Base-by-base conservation (phyloP, 2,329 filamentous ascomycete species). In the Colletotrichum musicola region DNA sequence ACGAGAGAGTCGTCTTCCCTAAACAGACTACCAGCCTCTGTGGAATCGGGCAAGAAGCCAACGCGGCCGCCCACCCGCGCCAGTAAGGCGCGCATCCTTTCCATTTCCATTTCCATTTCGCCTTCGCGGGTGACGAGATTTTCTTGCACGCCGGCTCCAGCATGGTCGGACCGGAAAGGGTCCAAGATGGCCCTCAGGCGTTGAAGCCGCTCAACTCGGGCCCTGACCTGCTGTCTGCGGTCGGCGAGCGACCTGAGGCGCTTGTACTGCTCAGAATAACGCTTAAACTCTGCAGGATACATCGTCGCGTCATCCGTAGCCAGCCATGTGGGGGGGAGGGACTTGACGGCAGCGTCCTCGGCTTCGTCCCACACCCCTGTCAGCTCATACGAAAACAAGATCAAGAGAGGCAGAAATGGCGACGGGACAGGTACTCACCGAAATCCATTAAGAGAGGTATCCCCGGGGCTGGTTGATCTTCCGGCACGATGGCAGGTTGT, bases 101-200 rank as follows among this genome's bases (percentile, higher is more conserved):
- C 87, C 62, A 94, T 80, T 78, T 93, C 91, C 61, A 81, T 81
- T 75, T 91, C 90, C 10, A 94, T 77, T 55, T 89, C 85, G 1
- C 90, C 89, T 74, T 91, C 87, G 38, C 87, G 86, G 58, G 88
- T 90, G 1, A 92, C 84, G 4, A 94, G 77, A 75, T 93, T 93
- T 66, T 88, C 85, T 76, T 94, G 92, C 6, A 91, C 80, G 7
- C 79, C 73, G 71, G 78, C 71, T 72, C 79, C 72, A 74, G 78
- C 40, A 4, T 75, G 73, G n/a, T 64, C 74, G 20, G 60, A 62
- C 4, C 50, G 59, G 53, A 91, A 84, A 0, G 88, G 88, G 40
- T 81, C 81, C 2, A 92, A 77, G 4, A 88, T 74, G 12, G 77
- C 77, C 30, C 84, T 81, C 50, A 92, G 83, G 72, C 75, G 80